These are phyloP conservation scores for Tylopilus sp. DNA, from an alignment of 768 basidiomycete genomes.

Conservation along the genomic window DNA sequence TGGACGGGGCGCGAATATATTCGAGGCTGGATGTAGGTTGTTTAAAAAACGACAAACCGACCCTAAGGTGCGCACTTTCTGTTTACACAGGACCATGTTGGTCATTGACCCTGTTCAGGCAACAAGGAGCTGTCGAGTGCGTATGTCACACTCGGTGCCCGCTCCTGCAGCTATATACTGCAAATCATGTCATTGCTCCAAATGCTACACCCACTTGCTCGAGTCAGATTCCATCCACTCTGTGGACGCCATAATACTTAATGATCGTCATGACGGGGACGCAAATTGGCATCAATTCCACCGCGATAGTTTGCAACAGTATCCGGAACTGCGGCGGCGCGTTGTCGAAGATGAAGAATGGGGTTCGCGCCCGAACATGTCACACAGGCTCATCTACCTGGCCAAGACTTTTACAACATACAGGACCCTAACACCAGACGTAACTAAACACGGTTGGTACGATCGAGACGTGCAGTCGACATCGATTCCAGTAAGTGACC, in stretches of 20 bases:
- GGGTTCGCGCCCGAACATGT: conserved; percentile 35
- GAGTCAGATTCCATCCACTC: conserved; percentile 34
- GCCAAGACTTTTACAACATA: conserved; percentile 49
- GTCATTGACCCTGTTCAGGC: conserved; percentile 6
- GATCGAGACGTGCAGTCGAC: conserved; percentile 36
- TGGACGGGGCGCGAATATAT: conserved; percentile 25
- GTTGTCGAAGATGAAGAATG: conserved; percentile 33
- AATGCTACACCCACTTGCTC: conserved; percentile 39
- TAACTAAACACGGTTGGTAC: conserved; percentile 59
- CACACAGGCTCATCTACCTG: conserved; percentile 40
- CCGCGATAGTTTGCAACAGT: conserved; percentile 13
- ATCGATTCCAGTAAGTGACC: conserved; percentile 24
- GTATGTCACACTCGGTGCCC: conserved; percentile 16
- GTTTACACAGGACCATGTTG: background rate
- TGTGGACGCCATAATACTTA: conserved; percentile 32
- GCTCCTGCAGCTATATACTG: conserved; percentile 31
- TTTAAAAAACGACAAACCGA: conserved; percentile 16
- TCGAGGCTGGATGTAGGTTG: conserved; percentile 32
- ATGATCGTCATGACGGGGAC: conserved; percentile 15
- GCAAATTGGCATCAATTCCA: conserved; percentile 37
- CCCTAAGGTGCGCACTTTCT: conserved; percentile 11
- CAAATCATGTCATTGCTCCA: conserved; percentile 33
- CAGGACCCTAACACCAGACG: conserved; percentile 41
- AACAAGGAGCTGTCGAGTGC: conserved; percentile 21
- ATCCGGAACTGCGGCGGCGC: conserved; percentile 5